Evolutionary conservation across 140 eudicot species (phyloP), one percentile per base, ranked within the genome.

Genomic region (Senecio squalidus): DNA sequence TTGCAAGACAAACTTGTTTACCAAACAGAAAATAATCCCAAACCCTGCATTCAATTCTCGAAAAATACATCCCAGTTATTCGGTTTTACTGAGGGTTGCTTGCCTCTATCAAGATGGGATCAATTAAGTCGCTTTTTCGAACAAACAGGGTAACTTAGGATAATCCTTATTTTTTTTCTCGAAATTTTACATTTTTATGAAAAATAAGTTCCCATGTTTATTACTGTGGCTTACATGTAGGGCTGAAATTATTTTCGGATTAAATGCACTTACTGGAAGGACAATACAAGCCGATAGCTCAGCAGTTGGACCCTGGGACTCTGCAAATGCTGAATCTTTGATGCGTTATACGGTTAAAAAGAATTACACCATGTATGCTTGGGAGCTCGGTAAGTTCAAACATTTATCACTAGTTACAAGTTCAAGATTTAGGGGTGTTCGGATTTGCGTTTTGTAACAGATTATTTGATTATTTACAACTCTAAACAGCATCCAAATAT

Each of bases 61-160:
- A 62, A 58, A 18, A 80, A 78, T 52, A 5, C 66, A 10, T 73
- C 94, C 2, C 74, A 51, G 55, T 57, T 90, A 72, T 86, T 90
- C 55, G 75, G 84, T 51, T 90, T 71, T 67, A 76, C 83, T 21
- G 63, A 76, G 14, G 95, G 94, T 4, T 90, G 98, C 64, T 61
- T 91, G 6, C 91, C 95, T 2, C 62, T 86, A 71, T 54, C 73
- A 46, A 82, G 98, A 81, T 91, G 95, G 95, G 98, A 91, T 75
- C 80, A 86, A 69, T 66, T 91, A 27, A 91, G 72, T 59, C 18
- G 60, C 46, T 91, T 91, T 67, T 86, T 91, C 57, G 38, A 64
- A 46, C 66, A 79, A 56, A 66, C 98, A 5, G 95, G 94, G 97
- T 90, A 77, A 70, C 58, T 22, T 45, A 14, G 48, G 36, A 55